Percentiles rank a stretch among this genome's conserved stretches.
Conservation (phyloP, 768 basidiomycete species). For the Phaeotremella skinneri region DNA sequence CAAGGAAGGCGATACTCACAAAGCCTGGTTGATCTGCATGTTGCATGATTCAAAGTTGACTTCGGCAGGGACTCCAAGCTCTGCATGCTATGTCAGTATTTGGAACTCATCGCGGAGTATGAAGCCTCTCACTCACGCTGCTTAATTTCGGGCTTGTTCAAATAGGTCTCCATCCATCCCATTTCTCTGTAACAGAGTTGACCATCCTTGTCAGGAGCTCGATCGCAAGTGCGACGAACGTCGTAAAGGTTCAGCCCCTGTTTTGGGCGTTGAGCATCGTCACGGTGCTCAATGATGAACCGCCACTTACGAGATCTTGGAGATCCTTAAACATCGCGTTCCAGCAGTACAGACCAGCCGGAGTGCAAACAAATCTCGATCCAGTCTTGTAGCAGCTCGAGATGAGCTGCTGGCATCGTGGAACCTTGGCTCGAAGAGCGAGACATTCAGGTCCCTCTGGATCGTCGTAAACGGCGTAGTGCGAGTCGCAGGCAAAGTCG, state of each 20-base stretch:
- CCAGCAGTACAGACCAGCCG: conserved; percentile 77
- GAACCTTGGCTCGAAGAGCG: conserved; percentile 63
- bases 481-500: conserved; percentile 55
- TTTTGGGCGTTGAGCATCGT: conserved; percentile 54
- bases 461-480: conserved; percentile 65
- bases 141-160: conserved; percentile 77
- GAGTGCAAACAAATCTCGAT: conserved; percentile 57
- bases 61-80: conserved; percentile 56
- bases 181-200: conserved; percentile 60
- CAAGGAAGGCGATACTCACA: conserved; percentile 52
- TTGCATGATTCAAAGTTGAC: conserved; percentile 53
- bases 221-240: conserved; percentile 62
- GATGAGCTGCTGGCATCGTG: conserved; percentile 71
- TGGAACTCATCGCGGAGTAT: background rate
- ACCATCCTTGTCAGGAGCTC: conserved; percentile 61
- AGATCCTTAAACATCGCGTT: conserved; percentile 34
- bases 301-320: conserved; percentile 39
- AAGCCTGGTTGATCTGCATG: conserved; percentile 72
- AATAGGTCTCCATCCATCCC: conserved; percentile 80
- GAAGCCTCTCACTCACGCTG: conserved; percentile 51
- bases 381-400: conserved; percentile 59
- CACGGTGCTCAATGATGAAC: background rate
- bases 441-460: conserved; percentile 65
- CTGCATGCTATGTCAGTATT: conserved; percentile 59
- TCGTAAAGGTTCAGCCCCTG: conserved; percentile 85